Evolutionary conservation across 306 rosid species (phyloP).

Genomic region (Trichosanthes truncata): DNA sequence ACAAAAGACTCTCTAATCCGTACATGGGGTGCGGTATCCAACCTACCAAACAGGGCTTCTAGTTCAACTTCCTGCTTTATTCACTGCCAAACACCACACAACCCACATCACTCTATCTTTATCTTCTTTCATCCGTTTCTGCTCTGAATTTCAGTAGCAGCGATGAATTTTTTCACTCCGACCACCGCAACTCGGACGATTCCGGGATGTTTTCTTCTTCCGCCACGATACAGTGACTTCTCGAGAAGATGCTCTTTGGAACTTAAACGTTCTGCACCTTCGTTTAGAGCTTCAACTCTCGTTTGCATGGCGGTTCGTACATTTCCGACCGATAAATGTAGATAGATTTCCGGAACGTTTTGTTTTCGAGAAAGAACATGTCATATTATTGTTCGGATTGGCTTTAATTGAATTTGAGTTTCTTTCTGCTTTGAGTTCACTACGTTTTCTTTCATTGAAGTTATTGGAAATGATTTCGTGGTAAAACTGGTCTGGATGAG

Average conservation of each 20-base stretch:
- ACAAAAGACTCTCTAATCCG: not conserved
- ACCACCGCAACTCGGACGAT: slow-evolving; percentile 45
- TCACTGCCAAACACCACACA: slow-evolving; percentile 3
- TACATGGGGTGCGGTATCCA: not conserved
- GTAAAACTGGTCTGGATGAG: not conserved
- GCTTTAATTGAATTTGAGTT: not conserved
- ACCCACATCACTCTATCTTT: not conserved
- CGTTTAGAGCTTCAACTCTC: slow-evolving; percentile 30
- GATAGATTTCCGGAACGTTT: not conserved
- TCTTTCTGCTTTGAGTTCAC: not conserved
- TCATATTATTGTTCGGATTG: not conserved
- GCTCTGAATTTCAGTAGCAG: not conserved
- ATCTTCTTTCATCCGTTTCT: not conserved
- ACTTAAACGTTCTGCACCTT: slow-evolving; percentile 18
- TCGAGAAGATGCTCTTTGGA: slow-evolving; percentile 23
- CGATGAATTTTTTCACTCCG: slow-evolving; percentile 35
- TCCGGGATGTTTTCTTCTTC: slow-evolving; percentile 16
- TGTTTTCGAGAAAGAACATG: not conserved
- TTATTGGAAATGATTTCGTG: not conserved
- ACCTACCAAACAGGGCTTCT: not conserved
- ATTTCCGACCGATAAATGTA: not conserved
- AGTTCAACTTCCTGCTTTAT: not conserved
- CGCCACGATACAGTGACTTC: slow-evolving; percentile 26
- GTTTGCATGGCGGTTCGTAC: slow-evolving; percentile 82
- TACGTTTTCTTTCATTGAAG: not conserved